phyloP scores from a whole-genome alignment of 768 basidiomycete species.

The Tylopilus plumbeoviolaceoides region DNA sequence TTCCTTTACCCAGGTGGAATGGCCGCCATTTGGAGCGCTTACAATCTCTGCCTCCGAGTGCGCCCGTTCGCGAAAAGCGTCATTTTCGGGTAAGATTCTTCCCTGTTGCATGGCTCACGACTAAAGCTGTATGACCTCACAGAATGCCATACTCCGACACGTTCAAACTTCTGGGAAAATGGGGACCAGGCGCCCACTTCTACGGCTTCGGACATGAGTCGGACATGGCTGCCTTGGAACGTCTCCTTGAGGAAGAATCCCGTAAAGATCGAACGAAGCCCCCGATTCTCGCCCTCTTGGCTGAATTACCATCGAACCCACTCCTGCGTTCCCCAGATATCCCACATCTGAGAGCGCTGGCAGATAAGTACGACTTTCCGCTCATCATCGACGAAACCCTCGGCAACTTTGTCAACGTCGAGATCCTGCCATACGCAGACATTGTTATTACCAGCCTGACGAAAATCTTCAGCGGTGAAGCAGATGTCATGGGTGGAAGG shows the following conservation, averaged over 20 bases:
- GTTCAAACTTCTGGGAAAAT: constrained; percentile 89
- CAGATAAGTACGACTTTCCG: constrained; percentile 84
- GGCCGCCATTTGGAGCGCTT: constrained; percentile 91
- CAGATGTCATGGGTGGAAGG: constrained; percentile 98
- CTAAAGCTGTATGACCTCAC: not conserved
- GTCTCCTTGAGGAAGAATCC: constrained; percentile 47
- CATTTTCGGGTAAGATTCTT: constrained; percentile 83
- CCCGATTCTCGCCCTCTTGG: constrained; percentile 77
- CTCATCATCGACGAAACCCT: constrained; percentile 93
- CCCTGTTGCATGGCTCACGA: not conserved
- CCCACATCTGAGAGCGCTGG: constrained; percentile 65
- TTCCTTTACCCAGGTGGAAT: constrained; percentile 50
- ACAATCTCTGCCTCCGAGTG: constrained; percentile 56
- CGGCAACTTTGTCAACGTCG: constrained; percentile 91
- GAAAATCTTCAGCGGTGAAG: constrained; percentile 94
- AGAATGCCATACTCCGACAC: constrained; percentile 98
- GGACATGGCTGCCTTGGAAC: constrained; percentile 72
- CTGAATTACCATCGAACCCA: constrained; percentile 95
- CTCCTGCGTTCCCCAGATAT: constrained; percentile 84
- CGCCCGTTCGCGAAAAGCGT: constrained; percentile 72
- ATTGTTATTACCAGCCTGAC: constrained; percentile 88
- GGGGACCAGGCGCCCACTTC: constrained; percentile 93
- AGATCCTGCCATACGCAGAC: constrained; percentile 82
- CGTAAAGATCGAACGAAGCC: constrained; percentile 39
- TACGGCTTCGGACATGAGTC: constrained; percentile 73